Evolutionary conservation across 306 rosid genomes (phyloP), one percentile per base, ranked within the genome.

Genomic region (Adenanthera pavonina): DNA sequence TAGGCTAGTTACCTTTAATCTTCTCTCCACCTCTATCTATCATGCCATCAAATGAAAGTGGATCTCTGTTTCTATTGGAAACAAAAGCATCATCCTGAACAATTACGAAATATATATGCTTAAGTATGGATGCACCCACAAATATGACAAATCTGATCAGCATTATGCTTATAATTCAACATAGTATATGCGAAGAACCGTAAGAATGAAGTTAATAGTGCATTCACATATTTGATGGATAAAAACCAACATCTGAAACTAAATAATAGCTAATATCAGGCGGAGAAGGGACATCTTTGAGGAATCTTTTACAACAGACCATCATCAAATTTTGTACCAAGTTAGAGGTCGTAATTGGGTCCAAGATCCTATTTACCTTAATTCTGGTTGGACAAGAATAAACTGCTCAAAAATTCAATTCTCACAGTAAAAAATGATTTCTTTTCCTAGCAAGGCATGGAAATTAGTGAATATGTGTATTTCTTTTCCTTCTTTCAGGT

Each of bases 261-360:
- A 95, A 88, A 85, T 84, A 93, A 85, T 79, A 90, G 94, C 98
- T 92, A 85, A 95, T 97, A 76, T 95, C 98, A 64, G 98, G 98
- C 49, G 95, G 84, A 82, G 80, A 81, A n/a, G n/a, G n/a, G n/a
- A n/a, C n/a, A n/a, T n/a, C n/a, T 56, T 82, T 88, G 92, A 80
- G 86, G 81, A 82, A 95, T 88, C 90, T 88, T 92, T 84, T 91
- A 97, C 71, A 95, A 75, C 80, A 92, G 94, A 71, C 90, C 75
- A 70, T 95, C 98, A 78, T 95, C 98, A 77, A 92, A 95, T 51
- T 80, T 97, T 95, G 92, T 69, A 84, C 71, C 86, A 80, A 68
- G 85, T 60, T 69, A 73, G 78, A 51, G 74, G 78, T 56, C 17
- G 4, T 67, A 60, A 78, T 70, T 83, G n/a, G 60, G 80, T 35